Base-by-base conservation (phyloP, 352 stramenopile genomes). In the Phytophthora meadii region DNA sequence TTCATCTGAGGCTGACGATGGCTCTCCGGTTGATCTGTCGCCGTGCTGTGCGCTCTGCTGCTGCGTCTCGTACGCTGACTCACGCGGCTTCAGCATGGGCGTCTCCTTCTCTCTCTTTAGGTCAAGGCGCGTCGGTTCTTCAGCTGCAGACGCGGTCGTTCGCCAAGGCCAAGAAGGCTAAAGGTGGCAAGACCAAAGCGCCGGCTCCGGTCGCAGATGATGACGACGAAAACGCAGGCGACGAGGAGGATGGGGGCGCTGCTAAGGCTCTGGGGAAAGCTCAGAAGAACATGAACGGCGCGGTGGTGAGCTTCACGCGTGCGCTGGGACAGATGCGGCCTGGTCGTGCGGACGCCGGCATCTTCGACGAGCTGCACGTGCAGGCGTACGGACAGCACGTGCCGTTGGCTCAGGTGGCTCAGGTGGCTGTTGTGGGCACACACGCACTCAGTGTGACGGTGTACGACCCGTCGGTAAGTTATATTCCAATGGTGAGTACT, bases 381-480 rank as follows among this genome's bases (percentile, higher is more conserved):
- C 84, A 83, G 61, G 87, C 87, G 56, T 95, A 95, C 61, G 87
- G 85, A 28, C 74, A 92, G 66, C 81, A 91, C 69, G 85, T 91
- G 30, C 74, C 83, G 47, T 74, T 95, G 28, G 80, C 82, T 34
- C 84, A 95, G 72, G 59, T 95, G 27, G 87, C 84, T 28, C 87
- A 95, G 59, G 84, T 95, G 45, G 74, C 87, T 0, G 82, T 95
- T 8, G 76, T 71, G 8, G 80, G 83, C 44, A 67, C 75, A 24
- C 79, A 92, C 64, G 77, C 82, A 24, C 72, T 95, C 6, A 88
- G 73, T 61, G 74, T 95, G 24, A 79, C 73, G n/a, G 72, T 93
- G 55, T 95, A 95, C 65, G 87, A 95, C 58, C 82, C 85, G 36
- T 89, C 85, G 72, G 82, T 94, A 77, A 34, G 79, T 58, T 36